Conservation (phyloP, 2,329 filamentous ascomycete genomes). For the Xylariaceae sp. region DNA sequence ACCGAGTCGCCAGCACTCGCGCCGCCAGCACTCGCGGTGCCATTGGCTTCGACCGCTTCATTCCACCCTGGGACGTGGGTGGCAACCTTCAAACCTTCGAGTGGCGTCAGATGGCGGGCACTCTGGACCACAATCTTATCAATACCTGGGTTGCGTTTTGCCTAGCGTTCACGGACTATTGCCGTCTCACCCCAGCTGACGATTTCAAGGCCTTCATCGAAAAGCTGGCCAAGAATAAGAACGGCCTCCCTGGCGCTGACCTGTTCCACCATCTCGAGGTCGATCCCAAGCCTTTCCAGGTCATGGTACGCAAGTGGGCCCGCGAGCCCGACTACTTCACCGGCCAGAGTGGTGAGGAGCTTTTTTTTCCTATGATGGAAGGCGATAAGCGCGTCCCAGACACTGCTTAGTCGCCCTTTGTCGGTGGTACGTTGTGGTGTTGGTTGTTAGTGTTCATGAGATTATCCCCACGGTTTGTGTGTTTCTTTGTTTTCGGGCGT, state of each 20-base stretch:
- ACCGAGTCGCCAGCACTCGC: too few species aligned
- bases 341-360: not conserved
- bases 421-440: too few species aligned
- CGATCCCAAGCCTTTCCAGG: slow-evolving; percentile 3
- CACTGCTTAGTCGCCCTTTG: too few species aligned
- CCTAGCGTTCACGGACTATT: slow-evolving; percentile 21
- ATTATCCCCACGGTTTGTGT: too few species aligned
- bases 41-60: slow-evolving; percentile 22
- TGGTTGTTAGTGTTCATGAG: too few species aligned
- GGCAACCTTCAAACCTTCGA: slow-evolving; percentile 28
- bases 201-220: not conserved
- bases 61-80: slow-evolving; percentile 15
- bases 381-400: too few species aligned
- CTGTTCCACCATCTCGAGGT: slow-evolving; percentile 4
- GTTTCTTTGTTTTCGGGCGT: too few species aligned
- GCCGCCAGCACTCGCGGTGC: not conserved
- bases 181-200: not conserved
- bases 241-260: not conserved
- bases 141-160: slow-evolving; percentile 23
- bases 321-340: too few species aligned
- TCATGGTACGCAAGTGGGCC: too few species aligned
- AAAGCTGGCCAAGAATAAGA: not conserved
- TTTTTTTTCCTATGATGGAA: slow-evolving; percentile 3
- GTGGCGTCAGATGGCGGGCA: slow-evolving; percentile 27
- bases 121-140: slow-evolving; percentile 23